A percentile compares a stretch with the other conserved stretches of the same genome.
Conservation (phyloP, 2,329 filamentous ascomycete genomes). For the Alternaria consortialis region DNA sequence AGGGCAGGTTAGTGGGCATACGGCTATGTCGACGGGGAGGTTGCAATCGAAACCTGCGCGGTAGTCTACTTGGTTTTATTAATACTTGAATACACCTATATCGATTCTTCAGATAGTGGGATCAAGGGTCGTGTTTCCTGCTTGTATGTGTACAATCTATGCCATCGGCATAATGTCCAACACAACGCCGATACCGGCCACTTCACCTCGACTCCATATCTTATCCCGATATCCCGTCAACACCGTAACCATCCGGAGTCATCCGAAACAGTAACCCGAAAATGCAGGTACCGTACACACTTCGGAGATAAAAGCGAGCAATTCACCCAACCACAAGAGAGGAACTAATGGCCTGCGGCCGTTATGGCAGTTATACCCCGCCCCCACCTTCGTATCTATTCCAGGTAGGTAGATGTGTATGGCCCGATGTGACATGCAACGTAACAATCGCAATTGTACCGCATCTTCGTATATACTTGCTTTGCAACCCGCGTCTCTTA, state of each 20-base stretch:
- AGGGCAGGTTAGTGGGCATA: conserved; percentile 33
- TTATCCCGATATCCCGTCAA: neutral
- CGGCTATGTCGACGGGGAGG: conserved; percentile 35
- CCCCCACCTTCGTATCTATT: conserved; percentile 9
- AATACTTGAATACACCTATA: conserved; percentile 3
- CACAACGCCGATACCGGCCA: neutral
- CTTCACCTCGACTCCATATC: neutral
- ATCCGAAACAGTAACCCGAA: conserved; percentile 28
- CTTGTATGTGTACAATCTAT: too few relatives aligned
- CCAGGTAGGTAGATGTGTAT: neutral
- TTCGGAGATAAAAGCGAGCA: neutral
- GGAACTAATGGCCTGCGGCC: neutral
- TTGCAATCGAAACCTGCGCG: conserved; percentile 41
- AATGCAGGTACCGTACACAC: neutral
- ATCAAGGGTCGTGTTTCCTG: neutral
- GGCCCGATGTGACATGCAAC: neutral
- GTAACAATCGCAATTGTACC: neutral
- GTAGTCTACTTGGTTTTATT: conserved; percentile 11
- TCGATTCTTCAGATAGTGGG: neutral
- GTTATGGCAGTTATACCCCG: conserved; percentile 4
- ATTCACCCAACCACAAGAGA: neutral
- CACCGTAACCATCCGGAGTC: conserved; percentile 10
- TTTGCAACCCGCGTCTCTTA: too few relatives aligned
- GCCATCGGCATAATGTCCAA: neutral
- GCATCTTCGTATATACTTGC: too few relatives aligned